phyloP scores from a whole-genome alignment of 768 basidiomycete genomes.

The Chlorophyllum brunneum region DNA sequence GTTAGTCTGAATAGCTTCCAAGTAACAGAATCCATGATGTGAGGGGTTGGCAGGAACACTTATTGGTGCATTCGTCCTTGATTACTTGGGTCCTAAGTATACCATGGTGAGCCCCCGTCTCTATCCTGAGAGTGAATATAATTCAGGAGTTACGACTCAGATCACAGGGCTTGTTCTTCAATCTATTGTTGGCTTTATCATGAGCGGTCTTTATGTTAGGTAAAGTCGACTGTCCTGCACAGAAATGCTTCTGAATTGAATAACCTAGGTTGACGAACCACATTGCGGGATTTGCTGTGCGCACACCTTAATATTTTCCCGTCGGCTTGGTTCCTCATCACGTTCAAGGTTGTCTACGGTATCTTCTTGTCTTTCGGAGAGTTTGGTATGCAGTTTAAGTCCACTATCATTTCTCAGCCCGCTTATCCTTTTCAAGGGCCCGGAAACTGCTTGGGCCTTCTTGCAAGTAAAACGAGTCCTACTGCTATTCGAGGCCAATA shows the following conservation, averaged over 20 bases:
- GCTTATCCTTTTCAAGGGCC: slow-evolving; percentile 44
- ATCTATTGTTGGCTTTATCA: slow-evolving; percentile 79
- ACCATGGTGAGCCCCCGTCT: slow-evolving; percentile 51
- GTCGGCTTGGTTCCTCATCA: neutral
- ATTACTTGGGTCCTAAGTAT: slow-evolving; percentile 70
- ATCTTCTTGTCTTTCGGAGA: slow-evolving; percentile 90
- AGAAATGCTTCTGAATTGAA: neutral
- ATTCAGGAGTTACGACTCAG: slow-evolving; percentile 26
- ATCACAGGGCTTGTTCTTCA: slow-evolving; percentile 65
- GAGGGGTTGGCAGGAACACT: slow-evolving; percentile 57
- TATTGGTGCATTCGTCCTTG: slow-evolving; percentile 71
- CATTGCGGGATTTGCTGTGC: slow-evolving; percentile 69
- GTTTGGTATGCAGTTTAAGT: slow-evolving; percentile 43
- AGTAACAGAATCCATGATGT: slow-evolving; percentile 29
- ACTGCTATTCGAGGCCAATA: slow-evolving; percentile 87
- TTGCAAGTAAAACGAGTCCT: slow-evolving; percentile 82
- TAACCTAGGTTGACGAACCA: slow-evolving; percentile 47
- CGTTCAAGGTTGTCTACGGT: slow-evolving; percentile 71
- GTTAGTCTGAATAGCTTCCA: slow-evolving; percentile 12
- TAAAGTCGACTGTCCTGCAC: slow-evolving; percentile 20
- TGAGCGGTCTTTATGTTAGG: slow-evolving; percentile 76
- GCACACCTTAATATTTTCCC: slow-evolving; percentile 17
- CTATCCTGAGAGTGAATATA: neutral
- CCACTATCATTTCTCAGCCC: neutral
- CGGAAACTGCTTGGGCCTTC: slow-evolving; percentile 81